phyloP scores from a whole-genome alignment of 495 filamentous ascomycete genomes.

The Rhypophila decipiens region DNA sequence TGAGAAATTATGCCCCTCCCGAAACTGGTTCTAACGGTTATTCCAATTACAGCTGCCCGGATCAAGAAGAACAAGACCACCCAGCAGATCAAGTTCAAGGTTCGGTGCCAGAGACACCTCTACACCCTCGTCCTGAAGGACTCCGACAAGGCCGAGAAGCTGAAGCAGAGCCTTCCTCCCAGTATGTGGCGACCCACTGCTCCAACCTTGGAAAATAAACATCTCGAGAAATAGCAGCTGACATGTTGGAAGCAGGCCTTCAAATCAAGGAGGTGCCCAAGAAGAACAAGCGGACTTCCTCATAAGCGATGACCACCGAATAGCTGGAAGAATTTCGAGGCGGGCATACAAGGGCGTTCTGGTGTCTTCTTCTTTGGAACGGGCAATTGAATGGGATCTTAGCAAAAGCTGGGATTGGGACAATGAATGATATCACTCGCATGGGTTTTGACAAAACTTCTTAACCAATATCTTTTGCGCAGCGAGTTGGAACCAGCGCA shows the following conservation, averaged over 20 bases:
- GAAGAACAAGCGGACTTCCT: conserved; percentile 39
- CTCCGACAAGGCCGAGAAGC: conserved; percentile 98
- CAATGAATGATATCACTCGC: neutral
- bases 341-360: conserved; percentile 1
- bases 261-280: conserved; percentile 43
- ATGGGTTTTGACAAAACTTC: neutral
- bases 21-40: no score
- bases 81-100: conserved; percentile 99
- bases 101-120: conserved; percentile 87
- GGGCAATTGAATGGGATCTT: neutral
- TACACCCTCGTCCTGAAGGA: conserved; percentile 98
- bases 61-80: conserved; percentile 91
- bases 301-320: conserved; percentile 11
- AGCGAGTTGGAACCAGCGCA: no score
- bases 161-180: conserved; percentile 97
- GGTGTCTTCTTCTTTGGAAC: no score
- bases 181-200: conserved; percentile 52
- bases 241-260: conserved; percentile 28
- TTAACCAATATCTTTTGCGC: no score
- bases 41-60: conserved; percentile 63
- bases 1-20: no score
- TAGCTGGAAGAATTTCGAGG: conserved; percentile 3
- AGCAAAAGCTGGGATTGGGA: neutral
- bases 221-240: conserved; percentile 12
- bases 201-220: neutral